Conservation (phyloP, 1,284 basidiomycete genomes). For the Leccinum variabile region DNA sequence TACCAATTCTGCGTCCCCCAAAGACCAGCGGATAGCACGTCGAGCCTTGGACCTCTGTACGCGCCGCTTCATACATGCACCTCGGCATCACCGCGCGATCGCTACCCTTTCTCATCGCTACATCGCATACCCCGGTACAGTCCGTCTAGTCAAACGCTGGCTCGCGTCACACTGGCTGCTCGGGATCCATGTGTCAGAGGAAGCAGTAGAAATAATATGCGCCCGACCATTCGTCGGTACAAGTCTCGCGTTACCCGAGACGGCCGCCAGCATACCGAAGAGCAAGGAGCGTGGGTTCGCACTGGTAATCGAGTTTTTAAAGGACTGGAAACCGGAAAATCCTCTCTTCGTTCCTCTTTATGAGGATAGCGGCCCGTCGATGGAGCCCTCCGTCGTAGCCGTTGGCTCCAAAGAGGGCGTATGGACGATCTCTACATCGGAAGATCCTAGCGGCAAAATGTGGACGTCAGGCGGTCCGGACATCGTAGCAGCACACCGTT, state of each 20-base stretch:
- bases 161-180: conserved; percentile 88
- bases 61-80: conserved; percentile 73
- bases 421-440: conserved; percentile 83
- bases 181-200: conserved; percentile 64
- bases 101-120: conserved; percentile 80
- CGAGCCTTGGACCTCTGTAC: conserved; percentile 63
- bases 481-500: conserved; percentile 67
- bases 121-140: conserved; percentile 80
- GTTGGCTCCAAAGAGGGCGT: conserved; percentile 49
- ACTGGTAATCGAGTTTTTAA: conserved; percentile 71
- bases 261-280: conserved; percentile 45
- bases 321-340: conserved; percentile 82
- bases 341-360: conserved; percentile 64
- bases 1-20: conserved; percentile 3
- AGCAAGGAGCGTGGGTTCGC: conserved; percentile 85
- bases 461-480: conserved; percentile 75
- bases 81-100: conserved; percentile 85
- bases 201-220: conserved; percentile 85
- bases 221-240: conserved; percentile 59
- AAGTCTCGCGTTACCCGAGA: conserved; percentile 12
- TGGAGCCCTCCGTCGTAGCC: conserved; percentile 21
- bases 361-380: conserved; percentile 35
- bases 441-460: conserved; percentile 70
- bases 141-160: conserved; percentile 92
- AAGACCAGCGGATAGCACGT: conserved; percentile 47